Conservation (phyloP, 108 stramenopile genomes). For the Cyclotella choctawhatcheeana region DNA sequence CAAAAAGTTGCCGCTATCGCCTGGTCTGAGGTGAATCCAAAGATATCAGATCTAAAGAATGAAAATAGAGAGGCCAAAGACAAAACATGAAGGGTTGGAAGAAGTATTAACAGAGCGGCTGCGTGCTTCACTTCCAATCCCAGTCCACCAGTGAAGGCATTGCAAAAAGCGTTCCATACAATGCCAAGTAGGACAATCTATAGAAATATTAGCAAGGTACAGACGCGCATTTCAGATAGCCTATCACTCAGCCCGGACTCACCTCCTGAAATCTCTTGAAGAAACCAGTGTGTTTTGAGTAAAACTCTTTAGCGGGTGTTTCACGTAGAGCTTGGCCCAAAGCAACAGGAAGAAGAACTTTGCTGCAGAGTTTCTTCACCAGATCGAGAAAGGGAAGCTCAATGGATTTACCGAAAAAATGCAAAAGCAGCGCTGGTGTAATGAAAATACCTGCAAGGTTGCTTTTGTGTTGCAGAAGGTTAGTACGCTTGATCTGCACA, state of each 20-base stretch:
- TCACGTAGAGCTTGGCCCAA: conserved; percentile 78
- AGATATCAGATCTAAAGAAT: conserved; percentile 54
- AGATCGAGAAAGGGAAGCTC: conserved; percentile 79
- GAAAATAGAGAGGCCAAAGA: conserved; percentile 58
- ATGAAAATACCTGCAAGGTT: conserved; percentile 88
- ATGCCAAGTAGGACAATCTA: conserved; percentile 79
- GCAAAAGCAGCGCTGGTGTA: conserved; percentile 82
- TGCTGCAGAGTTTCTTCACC: conserved; percentile 76
- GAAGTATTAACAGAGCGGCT: conserved; percentile 56
- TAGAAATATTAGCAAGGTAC: conserved; percentile 1
- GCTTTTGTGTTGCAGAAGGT: too few relatives aligned
- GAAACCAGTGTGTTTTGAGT: conserved; percentile 57
- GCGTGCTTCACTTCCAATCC: conserved; percentile 68
- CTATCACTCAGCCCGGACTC: too few relatives aligned
- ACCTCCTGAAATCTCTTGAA: conserved; percentile 88
- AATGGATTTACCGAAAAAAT: conserved; percentile 75
- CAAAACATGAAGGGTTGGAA: conserved; percentile 72
- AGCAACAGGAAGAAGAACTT: conserved; percentile 85
- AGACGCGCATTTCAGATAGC: background rate
- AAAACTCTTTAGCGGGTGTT: conserved; percentile 60
- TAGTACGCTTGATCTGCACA: too few relatives aligned
- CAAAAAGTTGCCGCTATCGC: conserved; percentile 84
- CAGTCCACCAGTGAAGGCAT: conserved; percentile 80
- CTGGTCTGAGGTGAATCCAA: conserved; percentile 56
- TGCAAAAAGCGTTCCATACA: conserved; percentile 93